These are phyloP conservation scores for Serendipita sp. DNA, from an alignment of 768 basidiomycete genomes.

Conservation along the genomic window DNA sequence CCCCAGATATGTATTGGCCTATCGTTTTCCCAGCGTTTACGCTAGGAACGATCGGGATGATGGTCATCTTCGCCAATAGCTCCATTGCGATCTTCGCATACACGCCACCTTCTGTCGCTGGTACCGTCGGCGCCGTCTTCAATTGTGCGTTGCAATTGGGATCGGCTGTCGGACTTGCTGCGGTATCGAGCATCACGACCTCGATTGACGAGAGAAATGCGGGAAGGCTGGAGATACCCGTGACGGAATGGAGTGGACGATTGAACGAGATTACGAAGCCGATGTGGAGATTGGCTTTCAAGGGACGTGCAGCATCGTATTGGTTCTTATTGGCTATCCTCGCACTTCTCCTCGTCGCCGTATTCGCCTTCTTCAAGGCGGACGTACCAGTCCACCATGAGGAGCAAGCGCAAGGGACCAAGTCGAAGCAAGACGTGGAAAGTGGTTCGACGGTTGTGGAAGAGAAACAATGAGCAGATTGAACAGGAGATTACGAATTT, in stretches of 20 bases:
- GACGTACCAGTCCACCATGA: background rate
- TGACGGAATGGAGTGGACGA: background rate
- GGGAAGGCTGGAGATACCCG: background rate
- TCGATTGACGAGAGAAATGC: conserved; percentile 1
- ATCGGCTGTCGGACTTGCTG: conserved; percentile 7
- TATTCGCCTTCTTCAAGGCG: background rate
- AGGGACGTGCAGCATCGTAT: background rate
- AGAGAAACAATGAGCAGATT: no score
- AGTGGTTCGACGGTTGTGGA: background rate
- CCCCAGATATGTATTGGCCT: conserved; percentile 7
- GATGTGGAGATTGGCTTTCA: background rate
- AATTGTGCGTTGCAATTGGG: conserved; percentile 11
- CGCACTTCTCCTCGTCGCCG: background rate
- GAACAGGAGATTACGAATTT: no score
- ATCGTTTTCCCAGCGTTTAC: conserved; percentile 11
- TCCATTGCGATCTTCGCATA: conserved; percentile 5
- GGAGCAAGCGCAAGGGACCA: background rate
- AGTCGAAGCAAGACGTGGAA: background rate
- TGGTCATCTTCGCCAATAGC: background rate
- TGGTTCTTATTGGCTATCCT: background rate
- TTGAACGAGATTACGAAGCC: background rate
- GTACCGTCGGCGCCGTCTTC: conserved; percentile 12
- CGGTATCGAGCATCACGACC: conserved; percentile 6
- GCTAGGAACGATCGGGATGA: conserved; percentile 9
- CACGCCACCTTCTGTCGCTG: conserved; percentile 10